Base-by-base conservation (phyloP, 2,329 filamentous ascomycete species). In the Cladosporium sphaerospermum region DNA sequence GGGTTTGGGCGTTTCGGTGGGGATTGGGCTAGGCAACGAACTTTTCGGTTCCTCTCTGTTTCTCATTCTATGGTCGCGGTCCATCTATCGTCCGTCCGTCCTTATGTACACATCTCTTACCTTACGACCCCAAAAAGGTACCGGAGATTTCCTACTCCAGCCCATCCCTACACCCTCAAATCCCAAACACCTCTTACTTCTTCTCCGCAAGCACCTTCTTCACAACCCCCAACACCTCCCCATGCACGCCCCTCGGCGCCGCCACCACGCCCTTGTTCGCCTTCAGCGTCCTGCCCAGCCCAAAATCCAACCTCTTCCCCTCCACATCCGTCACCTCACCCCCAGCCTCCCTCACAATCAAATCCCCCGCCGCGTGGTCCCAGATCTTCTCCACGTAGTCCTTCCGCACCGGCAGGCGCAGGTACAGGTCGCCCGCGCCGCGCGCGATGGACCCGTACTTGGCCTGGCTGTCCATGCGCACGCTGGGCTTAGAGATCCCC, bases 351-450 rank as follows among this genome's bases (percentile, higher is more conserved):
- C 91, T 80, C 39, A 97, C 93, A 61, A 99, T 91, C 55, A 99
- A 74, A 64, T 96, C 91, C 39, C 93, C 93, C 10, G 92, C 93
- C 14, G 93, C 93, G 70, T 99, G 93, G 68, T 99, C 93, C 93
- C 93, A 99, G 62, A 99, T 99, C 82, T 99, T 99, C 79, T 99
- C 93, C 70, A 95, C 84, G 74, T 99, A 99, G 51, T 86, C 85
- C 62, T 85, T 86, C 68, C 82, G 87, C 28, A 89, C 86, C 3
- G 93, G 93, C 54, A 99, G 75, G 51, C 95, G 82, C 54, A 99
- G 80, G 73, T 99, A 99, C 60, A 99, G 85, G 67, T 99, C 93
- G 46, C 91, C 93, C 4, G 91, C 90, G 43, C 93, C 93, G 58
- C 93, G 81, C 34, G 93, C 93, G 68, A 99, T 95, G 34, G 88